Base-by-base conservation (phyloP, 2,329 filamentous ascomycete species). In the Aspergillus jensenii region DNA sequence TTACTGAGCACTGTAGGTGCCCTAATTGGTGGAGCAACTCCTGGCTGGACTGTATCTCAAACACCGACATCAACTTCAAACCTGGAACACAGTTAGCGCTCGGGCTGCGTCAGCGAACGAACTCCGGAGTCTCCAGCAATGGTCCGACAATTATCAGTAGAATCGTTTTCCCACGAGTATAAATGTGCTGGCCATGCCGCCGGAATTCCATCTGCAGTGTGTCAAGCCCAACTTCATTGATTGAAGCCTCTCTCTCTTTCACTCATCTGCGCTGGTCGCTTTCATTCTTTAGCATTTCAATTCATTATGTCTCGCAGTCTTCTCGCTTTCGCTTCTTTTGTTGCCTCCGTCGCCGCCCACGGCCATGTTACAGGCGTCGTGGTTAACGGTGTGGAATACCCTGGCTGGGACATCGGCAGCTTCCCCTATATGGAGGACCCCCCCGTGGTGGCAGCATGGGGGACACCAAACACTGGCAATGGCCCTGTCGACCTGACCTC, bases 381-480 rank as follows among this genome's bases (percentile, higher is more conserved):
- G 35, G 56, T 63, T 19, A 65, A 66, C 43, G 62, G 64, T 14
- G 59, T 65, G 55, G 59, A 51, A 33, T 65, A 65, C 31, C 39
- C 52, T 6, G 63, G 63, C 11, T 65, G 60, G 56, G 68, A 78
- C 56, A 71, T 75, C 35, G 61, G 62, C 52, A 35, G 58, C 6
- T 73, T 66, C 48, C 64, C 62, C 40, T 74, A 76, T 59, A 64
- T 64, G 37, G 64, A 66, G 8, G 66, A 72, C 2, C 68, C 70
- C 5, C 77, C 77, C 0, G 63, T 71, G 21, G 71, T 76, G 1
- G 79, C 82, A 31, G 85, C 80, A 53, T 87, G 85, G 84, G 75
- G 74, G 21, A 81, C 78, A 41, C 72, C 76, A 3, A 77, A 78
- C 52, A 75, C 79, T 31, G 27, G 27, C 21, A 11, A 35, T 17